phyloP scores from a whole-genome alignment of 345 rosid species.

The Diplotaxis tenuifolia region DNA sequence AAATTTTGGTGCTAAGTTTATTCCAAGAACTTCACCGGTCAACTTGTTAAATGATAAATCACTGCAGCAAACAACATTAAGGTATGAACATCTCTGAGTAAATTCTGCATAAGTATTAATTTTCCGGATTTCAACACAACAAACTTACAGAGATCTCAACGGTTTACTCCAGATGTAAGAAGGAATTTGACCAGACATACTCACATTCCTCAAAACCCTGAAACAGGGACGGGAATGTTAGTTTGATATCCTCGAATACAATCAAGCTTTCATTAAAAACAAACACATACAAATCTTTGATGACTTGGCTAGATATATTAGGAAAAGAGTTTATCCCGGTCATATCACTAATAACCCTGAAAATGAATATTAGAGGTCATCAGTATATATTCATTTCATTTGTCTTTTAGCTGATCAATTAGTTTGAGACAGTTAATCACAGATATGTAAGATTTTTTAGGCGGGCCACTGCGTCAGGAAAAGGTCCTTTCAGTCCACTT shows the following conservation, averaged over 20 bases:
- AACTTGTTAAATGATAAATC: constrained; percentile 35
- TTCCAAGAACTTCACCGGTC: constrained; percentile 8
- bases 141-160: constrained; percentile 19
- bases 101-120: neutral
- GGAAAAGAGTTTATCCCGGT: constrained; percentile 44
- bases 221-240: neutral
- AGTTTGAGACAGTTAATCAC: constrained; percentile 25
- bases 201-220: constrained; percentile 35
- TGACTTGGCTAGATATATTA: constrained; percentile 30
- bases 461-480: constrained; percentile 41
- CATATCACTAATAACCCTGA: constrained; percentile 55
- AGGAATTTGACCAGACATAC: constrained; percentile 31
- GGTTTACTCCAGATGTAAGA: constrained; percentile 22
- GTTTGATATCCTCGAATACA: neutral
- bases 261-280: neutral
- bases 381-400: neutral
- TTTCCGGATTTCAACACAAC: neutral
- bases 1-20: neutral
- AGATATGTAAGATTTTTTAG: constrained; percentile 36
- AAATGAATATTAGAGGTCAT: neutral
- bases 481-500: constrained; percentile 52
- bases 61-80: constrained; percentile 12
- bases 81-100: neutral
- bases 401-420: neutral
- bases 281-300: constrained; percentile 12